Base-by-base conservation (phyloP, 108 stramenopile genomes). In the Chaetoceros tenuissimus region DNA sequence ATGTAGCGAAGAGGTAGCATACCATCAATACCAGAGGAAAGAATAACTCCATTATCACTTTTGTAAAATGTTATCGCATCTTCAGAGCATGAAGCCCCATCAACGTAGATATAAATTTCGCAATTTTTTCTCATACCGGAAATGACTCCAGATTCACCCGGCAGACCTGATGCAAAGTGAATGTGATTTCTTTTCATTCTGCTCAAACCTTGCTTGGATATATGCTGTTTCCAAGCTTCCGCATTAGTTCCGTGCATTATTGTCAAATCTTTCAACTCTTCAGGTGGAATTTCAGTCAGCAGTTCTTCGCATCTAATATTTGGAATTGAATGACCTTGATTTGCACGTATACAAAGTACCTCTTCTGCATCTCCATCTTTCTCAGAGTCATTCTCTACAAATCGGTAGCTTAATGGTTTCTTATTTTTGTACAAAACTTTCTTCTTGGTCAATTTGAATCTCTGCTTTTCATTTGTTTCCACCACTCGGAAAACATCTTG, bases 121-220 rank as follows among this genome's bases (percentile, higher is more conserved):
- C 74, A 72, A 0, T 67, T 58, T 29, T 63, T 48, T 52, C 89
- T 78, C 89, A 91, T 91, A 22, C 89, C 89, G 13, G 89, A 91
- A 56, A 87, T 83, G 17, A 86, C 85, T 17, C 75, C 59, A n/a
- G 56, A 46, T 17, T 70, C 75, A 0, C 49, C 56, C 20, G 81
- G 82, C 59, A 91, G 27, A 13, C 89, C 89, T 2, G 72, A 53
- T 3, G 85, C 89, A 73, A 82, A 87, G 64, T 91, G 89, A 43
- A 91, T 91, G 31, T 91, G 89, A 31, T 80, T 86, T 48, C 85
- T 70, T 24, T 64, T 81, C 84, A 83, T 87, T 48, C 71, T 67
- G 26, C 49, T 59, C 47, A 91, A 60, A n/a, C 85, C 85, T 43
- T 76, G 68, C n/a, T 55, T 60, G 45, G 62, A 44, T 43, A 86